These are phyloP conservation scores for Aphanomyces stellatus DNA, from an alignment of 352 stramenopile genomes.

Conservation along the genomic window DNA sequence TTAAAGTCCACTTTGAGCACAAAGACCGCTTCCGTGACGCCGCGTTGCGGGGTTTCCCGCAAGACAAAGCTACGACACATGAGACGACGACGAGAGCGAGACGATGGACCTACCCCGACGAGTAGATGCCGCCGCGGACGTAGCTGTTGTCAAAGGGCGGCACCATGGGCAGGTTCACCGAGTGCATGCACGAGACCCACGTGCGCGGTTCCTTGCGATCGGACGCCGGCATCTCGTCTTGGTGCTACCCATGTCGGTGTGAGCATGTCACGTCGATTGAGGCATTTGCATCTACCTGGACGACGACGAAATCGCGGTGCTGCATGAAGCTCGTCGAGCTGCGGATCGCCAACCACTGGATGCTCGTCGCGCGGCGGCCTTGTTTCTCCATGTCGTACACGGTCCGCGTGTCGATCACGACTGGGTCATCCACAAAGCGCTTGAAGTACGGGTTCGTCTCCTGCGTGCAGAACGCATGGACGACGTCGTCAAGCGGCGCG, in stretches of 20 bases:
- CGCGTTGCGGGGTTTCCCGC: background rate
- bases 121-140: slow-evolving; percentile 14
- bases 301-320: slow-evolving; percentile 16
- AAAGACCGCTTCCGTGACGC: slow-evolving; percentile 3
- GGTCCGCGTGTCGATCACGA: slow-evolving; percentile 12
- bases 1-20: slow-evolving; percentile 21
- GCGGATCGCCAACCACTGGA: slow-evolving; percentile 19
- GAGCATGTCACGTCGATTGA: too few species aligned
- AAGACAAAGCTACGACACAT: slow-evolving; percentile 8
- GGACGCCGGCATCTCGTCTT: slow-evolving; percentile 5
- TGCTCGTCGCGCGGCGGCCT: background rate
- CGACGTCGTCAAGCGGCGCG: background rate
- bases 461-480: background rate
- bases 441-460: slow-evolving; percentile 3
- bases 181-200: slow-evolving; percentile 19
- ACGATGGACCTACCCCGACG: background rate
- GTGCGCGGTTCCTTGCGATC: background rate
- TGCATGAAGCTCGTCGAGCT: slow-evolving; percentile 15
- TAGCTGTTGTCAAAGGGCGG: slow-evolving; percentile 8
- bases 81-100: background rate
- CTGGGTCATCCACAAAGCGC: slow-evolving; percentile 3
- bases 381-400: slow-evolving; percentile 14
- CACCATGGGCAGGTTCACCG: slow-evolving; percentile 8
- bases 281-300: too few species aligned
- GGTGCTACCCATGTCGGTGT: too few species aligned